Evolutionary conservation across 2,329 filamentous ascomycete species (phyloP).

Genomic region (Verticillium tricorpus): DNA sequence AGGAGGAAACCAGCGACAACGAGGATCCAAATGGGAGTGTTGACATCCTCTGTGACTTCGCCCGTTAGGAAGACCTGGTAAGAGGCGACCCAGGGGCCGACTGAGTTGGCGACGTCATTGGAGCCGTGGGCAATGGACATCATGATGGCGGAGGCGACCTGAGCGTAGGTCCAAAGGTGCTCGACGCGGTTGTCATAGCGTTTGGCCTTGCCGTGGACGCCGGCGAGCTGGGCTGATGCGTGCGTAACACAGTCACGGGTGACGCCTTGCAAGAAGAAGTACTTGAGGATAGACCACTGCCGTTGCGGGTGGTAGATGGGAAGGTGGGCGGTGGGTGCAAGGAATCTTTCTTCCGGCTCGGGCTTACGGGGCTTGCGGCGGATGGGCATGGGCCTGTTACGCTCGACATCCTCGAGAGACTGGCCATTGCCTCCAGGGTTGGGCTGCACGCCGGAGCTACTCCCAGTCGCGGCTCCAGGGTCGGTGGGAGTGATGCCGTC

Average conservation of each 20-base stretch:
- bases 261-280: constrained; percentile 17
- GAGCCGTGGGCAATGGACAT: constrained; percentile 39
- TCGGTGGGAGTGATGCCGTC: neutral
- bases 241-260: constrained; percentile 16
- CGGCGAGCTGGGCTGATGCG: constrained; percentile 20
- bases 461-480: constrained; percentile 1
- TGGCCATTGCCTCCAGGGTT: neutral
- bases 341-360: constrained; percentile 24
- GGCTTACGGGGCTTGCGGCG: constrained; percentile 33
- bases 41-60: constrained; percentile 20
- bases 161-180: constrained; percentile 40
- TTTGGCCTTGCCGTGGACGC: constrained; percentile 24
- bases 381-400: constrained; percentile 24
- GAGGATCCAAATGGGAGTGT: constrained; percentile 34
- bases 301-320: constrained; percentile 13
- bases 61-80: constrained; percentile 30
- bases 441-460: neutral
- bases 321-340: constrained; percentile 11
- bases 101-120: constrained; percentile 37
- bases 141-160: constrained; percentile 33
- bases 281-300: constrained; percentile 13
- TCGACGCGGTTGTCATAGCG: constrained; percentile 41
- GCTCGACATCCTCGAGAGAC: constrained; percentile 23
- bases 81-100: constrained; percentile 32
- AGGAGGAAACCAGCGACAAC: constrained; percentile 29